These are phyloP conservation scores for Sphagnum contortum DNA, from an alignment of 225 moss, liverwort and hornwort species.

Conservation along the genomic window DNA sequence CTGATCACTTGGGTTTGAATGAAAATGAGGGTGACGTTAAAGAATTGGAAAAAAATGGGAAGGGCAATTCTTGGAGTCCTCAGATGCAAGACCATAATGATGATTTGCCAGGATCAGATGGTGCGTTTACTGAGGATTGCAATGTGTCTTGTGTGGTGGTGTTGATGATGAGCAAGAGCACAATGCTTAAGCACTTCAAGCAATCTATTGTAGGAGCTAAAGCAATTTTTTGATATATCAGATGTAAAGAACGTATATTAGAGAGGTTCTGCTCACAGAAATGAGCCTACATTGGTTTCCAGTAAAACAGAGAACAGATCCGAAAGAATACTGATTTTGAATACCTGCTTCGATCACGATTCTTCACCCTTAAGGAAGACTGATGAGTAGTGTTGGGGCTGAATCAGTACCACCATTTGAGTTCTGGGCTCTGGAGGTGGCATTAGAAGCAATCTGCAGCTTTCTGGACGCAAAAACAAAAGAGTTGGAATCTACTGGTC, in stretches of 20 bases:
- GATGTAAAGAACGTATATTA: too few species aligned
- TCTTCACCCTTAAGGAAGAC: too few species aligned
- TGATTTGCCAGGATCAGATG: conserved; percentile 44
- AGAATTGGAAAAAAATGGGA: conserved; percentile 24
- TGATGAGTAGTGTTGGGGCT: not conserved
- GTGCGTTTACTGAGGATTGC: conserved; percentile 21
- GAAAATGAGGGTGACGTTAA: conserved; percentile 46
- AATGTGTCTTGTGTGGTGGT: too few species aligned
- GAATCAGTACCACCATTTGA: conserved; percentile 84
- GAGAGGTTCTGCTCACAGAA: too few species aligned
- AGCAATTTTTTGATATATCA: too few species aligned
- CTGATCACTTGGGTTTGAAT: conserved; percentile 27
- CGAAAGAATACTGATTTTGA: too few species aligned
- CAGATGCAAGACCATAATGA: conserved; percentile 52
- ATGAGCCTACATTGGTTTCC: too few species aligned
- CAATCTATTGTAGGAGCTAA: too few species aligned
- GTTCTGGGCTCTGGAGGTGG: conserved; percentile 97
- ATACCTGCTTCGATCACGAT: too few species aligned
- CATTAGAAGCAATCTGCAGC: conserved; percentile 97
- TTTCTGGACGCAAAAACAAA: conserved; percentile 92
- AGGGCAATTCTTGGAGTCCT: conserved; percentile 57
- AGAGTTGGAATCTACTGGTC: conserved; percentile 79
- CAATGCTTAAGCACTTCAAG: too few species aligned
- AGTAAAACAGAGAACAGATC: too few species aligned
- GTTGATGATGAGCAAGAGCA: too few species aligned